These are phyloP conservation scores for Huntiella savannae DNA, from an alignment of 2,329 filamentous ascomycete genomes.

Conservation along the genomic window DNA sequence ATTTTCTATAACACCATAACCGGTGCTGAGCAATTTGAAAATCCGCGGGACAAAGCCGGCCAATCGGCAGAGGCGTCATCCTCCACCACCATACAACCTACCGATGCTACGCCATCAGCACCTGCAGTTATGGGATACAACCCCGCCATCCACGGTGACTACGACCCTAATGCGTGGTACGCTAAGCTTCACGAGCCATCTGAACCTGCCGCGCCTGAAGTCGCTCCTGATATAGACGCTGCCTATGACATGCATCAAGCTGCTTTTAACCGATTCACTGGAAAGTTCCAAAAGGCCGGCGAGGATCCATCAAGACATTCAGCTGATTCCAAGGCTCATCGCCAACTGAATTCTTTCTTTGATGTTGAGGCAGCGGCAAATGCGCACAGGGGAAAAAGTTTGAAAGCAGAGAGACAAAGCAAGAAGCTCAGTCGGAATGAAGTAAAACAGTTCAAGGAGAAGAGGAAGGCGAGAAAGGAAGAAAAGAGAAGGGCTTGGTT, in stretches of 20 bases:
- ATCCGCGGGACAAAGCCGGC: constrained; percentile 38
- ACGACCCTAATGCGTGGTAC: constrained; percentile 92
- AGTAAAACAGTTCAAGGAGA: constrained; percentile 80
- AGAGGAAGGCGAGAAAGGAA: constrained; percentile 74
- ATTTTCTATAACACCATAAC: constrained; percentile 79
- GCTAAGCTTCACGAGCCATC: constrained; percentile 35
- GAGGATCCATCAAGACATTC: constrained; percentile 57
- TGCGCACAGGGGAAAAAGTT: constrained; percentile 68
- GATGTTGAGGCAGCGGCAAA: constrained; percentile 91
- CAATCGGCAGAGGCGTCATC: background rate
- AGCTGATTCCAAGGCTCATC: constrained; percentile 68
- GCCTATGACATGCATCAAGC: constrained; percentile 32
- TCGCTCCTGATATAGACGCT: constrained; percentile 17
- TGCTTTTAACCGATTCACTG: constrained; percentile 80
- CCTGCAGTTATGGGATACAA: constrained; percentile 50
- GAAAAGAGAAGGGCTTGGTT: constrained; percentile 89
- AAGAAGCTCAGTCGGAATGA: constrained; percentile 75
- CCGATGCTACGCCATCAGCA: constrained; percentile 16
- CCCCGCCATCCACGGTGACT: constrained; percentile 86
- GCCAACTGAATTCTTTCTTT: constrained; percentile 89
- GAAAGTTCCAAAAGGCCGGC: constrained; percentile 53
- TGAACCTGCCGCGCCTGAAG: constrained; percentile 13
- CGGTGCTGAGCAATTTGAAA: constrained; percentile 61
- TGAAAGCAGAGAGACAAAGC: constrained; percentile 74
- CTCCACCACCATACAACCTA: constrained; percentile 18